Evolutionary conservation across 2,329 filamentous ascomycete genomes (phyloP), one percentile per base, ranked within the genome.

Genomic region (Chrysosporium keratinophilum): DNA sequence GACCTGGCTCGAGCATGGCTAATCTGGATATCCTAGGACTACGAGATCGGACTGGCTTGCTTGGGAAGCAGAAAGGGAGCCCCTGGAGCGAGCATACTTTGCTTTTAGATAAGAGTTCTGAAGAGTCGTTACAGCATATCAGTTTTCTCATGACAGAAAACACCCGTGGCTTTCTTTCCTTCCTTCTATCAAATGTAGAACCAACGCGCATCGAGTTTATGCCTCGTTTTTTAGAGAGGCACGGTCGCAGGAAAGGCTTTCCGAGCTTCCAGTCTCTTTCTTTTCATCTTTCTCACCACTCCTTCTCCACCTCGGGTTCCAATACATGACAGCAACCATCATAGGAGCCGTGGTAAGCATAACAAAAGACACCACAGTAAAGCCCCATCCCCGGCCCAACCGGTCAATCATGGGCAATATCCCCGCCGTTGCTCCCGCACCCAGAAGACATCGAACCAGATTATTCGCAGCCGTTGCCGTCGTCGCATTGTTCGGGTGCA

Each of bases 41-140:
- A 97, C 93, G 56, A 83, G 88, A 67, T 95, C 89, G 60, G 93
- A 98, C 70, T 98, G 93, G 93, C 75, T 98, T 63, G 91, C 91
- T 54, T 98, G 93, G 93, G 93, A 98, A 69, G 77, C 78, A 15
- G 82, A 86, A 67, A 79, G 87, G 65, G 77, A 82, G 59, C 79
- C 84, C 14, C 62, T 85, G 58, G 85, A 90, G 66, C 72, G 76
- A 58, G 82, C 84, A 7, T 76, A 84, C 56, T 76, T 81, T 60
- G 82, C 81, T 23, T 74, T 85, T 56, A 62, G 64, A 55, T 71
- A 58, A 67, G 57, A 14, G 34, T 20, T 1, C 12, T 17, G 5
- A 2, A 33, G 2, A n/a, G 11, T 33, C 23, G 12, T 5, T 23
- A 19, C 10, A 12, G 3, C 10, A 23, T 23, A 20, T 44, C 4